Evolutionary conservation across 805 yeast species (phyloP).

Genomic region (Hanseniaspora nectarophila): DNA sequence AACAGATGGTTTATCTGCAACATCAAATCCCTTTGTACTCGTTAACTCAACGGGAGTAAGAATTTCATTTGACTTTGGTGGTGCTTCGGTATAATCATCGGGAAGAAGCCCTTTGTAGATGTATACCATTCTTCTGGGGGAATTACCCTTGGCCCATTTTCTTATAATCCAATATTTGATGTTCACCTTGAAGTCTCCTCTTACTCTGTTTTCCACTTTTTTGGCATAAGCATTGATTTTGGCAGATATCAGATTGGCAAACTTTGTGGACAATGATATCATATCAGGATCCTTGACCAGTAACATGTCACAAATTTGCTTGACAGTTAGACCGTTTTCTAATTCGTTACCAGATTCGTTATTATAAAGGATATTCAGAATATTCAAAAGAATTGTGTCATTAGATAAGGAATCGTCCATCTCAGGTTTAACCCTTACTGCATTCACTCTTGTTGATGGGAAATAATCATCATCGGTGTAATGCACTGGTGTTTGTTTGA

Average conservation of each 20-base stretch:
- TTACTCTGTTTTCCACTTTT: constrained; percentile 46
- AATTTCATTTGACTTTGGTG: constrained; percentile 33
- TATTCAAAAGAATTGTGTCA: constrained; percentile 65
- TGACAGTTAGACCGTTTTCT: constrained; percentile 78
- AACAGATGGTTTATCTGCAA: background rate
- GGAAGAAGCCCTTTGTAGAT: constrained; percentile 70
- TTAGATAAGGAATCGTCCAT: constrained; percentile 43
- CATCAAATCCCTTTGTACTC: constrained; percentile 12
- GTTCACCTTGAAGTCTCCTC: constrained; percentile 50
- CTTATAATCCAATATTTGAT: constrained; percentile 64
- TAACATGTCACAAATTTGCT: constrained; percentile 68
- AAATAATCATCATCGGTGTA: constrained; percentile 43
- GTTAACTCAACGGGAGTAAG: constrained; percentile 21
- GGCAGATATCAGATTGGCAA: constrained; percentile 71
- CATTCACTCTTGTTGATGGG: constrained; percentile 74
- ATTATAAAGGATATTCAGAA: constrained; percentile 58
- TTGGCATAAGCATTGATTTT: constrained; percentile 76
- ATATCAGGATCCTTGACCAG: constrained; percentile 69
- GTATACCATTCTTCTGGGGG: constrained; percentile 80
- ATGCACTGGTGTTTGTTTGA: constrained; percentile 18
- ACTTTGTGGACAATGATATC: constrained; percentile 68
- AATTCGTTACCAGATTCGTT: constrained; percentile 35
- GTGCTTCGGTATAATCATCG: constrained; percentile 45
- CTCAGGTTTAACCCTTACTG: constrained; percentile 60
- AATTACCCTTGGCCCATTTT: constrained; percentile 76